A percentile compares a stretch with the other conserved stretches of the same genome.
Conservation (phyloP, 2,329 filamentous ascomycete genomes). For the Pseudogymnoascus sp. region DNA sequence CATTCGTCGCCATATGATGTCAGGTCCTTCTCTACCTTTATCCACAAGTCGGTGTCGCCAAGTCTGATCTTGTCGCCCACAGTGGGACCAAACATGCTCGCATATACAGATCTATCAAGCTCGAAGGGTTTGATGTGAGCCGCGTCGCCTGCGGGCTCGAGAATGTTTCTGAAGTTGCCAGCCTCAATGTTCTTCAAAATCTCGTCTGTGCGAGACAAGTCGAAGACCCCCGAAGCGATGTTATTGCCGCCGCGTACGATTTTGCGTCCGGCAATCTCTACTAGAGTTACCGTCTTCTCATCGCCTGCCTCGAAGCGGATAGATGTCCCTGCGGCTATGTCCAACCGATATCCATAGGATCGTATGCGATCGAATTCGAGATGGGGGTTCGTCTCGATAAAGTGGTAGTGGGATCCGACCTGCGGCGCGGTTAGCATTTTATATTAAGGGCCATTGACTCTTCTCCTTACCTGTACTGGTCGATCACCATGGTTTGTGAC, state of each 20-base stretch:
- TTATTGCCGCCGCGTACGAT: conserved; percentile 80
- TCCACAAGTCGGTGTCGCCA: conserved; percentile 81
- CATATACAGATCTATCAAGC: conserved; percentile 74
- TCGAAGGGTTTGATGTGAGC: conserved; percentile 55
- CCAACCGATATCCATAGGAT: conserved; percentile 78
- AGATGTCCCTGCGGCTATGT: conserved; percentile 86
- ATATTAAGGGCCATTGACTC: background rate
- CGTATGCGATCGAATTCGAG: conserved; percentile 79
- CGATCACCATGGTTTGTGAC: conserved; percentile 85
- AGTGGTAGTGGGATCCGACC: conserved; percentile 91
- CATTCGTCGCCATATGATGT: conserved; percentile 89
- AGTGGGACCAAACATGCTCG: conserved; percentile 87
- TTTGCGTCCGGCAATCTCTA: conserved; percentile 77
- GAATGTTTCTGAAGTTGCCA: conserved; percentile 71
- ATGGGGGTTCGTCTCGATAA: conserved; percentile 88
- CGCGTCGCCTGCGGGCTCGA: conserved; percentile 52
- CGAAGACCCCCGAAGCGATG: conserved; percentile 67
- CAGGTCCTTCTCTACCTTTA: conserved; percentile 80
- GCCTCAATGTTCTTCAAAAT: conserved; percentile 62
- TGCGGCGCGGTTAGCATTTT: conserved; percentile 27
- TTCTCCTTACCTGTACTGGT: conserved; percentile 70
- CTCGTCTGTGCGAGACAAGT: conserved; percentile 54
- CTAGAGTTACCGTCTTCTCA: conserved; percentile 79
- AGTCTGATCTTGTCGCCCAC: conserved; percentile 79
- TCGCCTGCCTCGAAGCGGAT: conserved; percentile 93